Evolutionary conservation across 495 filamentous ascomycete species (phyloP), one percentile per base, ranked within the genome.

Genomic region (Aspergillus cristatus): DNA sequence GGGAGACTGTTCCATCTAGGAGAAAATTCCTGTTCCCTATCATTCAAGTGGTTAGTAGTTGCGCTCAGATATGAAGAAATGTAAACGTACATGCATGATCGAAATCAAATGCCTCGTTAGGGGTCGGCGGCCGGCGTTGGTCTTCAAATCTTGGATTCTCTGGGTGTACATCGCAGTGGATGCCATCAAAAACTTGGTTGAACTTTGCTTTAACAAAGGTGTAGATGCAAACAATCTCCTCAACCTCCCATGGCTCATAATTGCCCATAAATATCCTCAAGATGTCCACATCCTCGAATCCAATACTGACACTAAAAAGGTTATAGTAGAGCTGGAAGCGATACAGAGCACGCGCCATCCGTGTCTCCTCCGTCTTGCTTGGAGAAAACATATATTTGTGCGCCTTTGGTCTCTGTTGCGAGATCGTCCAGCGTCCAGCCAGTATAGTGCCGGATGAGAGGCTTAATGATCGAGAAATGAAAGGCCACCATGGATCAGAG

Each of bases 261-360:
- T 34, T 13, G 13, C 14, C 7, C 1, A 47, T 28, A 28, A 40
- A 34, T 1, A 34, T 6, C 6, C 6, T 6, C 1, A 51, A 36
- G n/a, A 34, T 31, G 15, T 38, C n/a, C 7, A n/a, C 7, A 1
- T 5, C 5, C 0, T 14, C 7, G 0, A 22, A 25, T 6, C 14
- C 13, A 13, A 13, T 14, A 16, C 15, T 20, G 14, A 15, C 18
- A 14, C 55, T 55, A 20, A 54, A 57, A 6, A 57, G 33, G 30
- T 58, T 53, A 29, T 46, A 46, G 38, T 42, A 53, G 7, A 53
- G 30, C 12, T 58, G 42, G 33, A 43, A 48, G 34, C 57, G 50
- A 38, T 58, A 61, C 10, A 61, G 33, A 6, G 49, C 54, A 3
- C 55, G 48, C 17, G 47, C 22, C 24, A 55, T 26, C 14, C 39